phyloP scores from a whole-genome alignment of 192 early-diverging fungal genomes.

The Kappamyces sp. region DNA sequence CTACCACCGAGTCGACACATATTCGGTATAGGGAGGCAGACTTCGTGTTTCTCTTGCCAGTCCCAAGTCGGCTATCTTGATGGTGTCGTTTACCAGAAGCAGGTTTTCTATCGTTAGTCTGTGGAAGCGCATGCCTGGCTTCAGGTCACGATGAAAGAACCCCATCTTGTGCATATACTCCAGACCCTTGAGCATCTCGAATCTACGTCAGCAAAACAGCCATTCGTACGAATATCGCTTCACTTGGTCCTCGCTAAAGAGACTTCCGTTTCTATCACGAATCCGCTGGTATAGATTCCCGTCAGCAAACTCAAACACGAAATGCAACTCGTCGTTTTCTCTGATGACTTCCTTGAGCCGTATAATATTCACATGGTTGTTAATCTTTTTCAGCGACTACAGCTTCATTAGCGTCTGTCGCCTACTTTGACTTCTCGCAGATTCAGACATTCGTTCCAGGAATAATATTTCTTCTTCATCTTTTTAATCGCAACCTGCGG shows the following conservation, averaged over 20 bases:
- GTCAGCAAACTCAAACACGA: slow-evolving; percentile 96
- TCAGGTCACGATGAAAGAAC: slow-evolving; percentile 94
- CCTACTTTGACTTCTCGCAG: slow-evolving; percentile 72
- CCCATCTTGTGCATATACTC: slow-evolving; percentile 89
- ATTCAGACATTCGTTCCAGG: slow-evolving; percentile 63
- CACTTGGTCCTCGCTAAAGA: slow-evolving; percentile 60
- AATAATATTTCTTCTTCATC: slow-evolving; percentile 79
- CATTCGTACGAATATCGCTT: slow-evolving; percentile 67
- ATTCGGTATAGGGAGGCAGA: slow-evolving; percentile 89
- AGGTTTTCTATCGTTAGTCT: slow-evolving; percentile 66
- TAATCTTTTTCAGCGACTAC: slow-evolving; percentile 65
- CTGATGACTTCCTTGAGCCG: slow-evolving; percentile 78
- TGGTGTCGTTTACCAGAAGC: slow-evolving; percentile 51
- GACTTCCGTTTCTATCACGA: slow-evolving; percentile 60
- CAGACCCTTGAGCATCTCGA: slow-evolving; percentile 80
- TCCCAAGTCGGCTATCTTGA: slow-evolving; percentile 96
- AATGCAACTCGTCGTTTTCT: slow-evolving; percentile 75
- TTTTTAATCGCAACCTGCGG: slow-evolving; percentile 79
- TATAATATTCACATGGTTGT: slow-evolving; percentile 80
- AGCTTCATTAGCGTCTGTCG: slow-evolving; percentile 4
- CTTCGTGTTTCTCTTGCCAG: slow-evolving; percentile 84
- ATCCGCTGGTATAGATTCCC: slow-evolving; percentile 91
- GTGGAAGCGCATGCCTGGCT: slow-evolving; percentile 52
- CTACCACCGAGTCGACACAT: slow-evolving; percentile 96
- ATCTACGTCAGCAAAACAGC: slow-evolving; percentile 36